Percentiles rank a stretch among this genome's conserved stretches.
phyloP scores from a whole-genome alignment of 163 green algal genomes.

The Chloroidium sp. region DNA sequence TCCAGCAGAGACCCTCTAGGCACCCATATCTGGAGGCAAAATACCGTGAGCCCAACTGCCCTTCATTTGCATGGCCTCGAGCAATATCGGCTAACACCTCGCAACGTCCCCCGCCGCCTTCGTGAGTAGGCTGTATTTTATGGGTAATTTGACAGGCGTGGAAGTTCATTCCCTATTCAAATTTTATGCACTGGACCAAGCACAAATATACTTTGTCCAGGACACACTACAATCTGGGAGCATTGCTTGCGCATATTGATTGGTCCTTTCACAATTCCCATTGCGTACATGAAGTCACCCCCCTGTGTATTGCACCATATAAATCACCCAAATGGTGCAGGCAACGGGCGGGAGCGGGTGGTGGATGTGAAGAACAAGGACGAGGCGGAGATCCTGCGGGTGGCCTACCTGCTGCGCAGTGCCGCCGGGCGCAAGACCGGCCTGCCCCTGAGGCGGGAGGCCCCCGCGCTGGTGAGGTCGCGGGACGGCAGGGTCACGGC shows the following conservation, averaged over 20 bases:
- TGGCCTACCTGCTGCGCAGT: conserved; percentile 23
- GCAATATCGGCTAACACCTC: too few relatives aligned
- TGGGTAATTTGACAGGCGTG: too few relatives aligned
- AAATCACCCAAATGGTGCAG: conserved; percentile 4
- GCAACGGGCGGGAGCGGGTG: conserved; percentile 13
- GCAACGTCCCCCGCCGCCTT: too few relatives aligned
- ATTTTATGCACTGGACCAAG: too few relatives aligned
- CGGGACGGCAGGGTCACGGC: background rate
- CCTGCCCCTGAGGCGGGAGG: background rate
- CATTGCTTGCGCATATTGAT: too few relatives aligned
- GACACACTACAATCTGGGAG: too few relatives aligned
- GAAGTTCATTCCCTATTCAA: too few relatives aligned
- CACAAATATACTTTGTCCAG: too few relatives aligned
- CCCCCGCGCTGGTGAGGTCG: background rate
- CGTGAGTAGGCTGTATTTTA: too few relatives aligned
- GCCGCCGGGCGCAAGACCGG: conserved; percentile 20
- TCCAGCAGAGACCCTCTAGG: conserved; percentile 4
- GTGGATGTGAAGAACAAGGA: conserved; percentile 27
- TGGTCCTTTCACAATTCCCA: too few relatives aligned
- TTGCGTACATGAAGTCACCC: too few relatives aligned
- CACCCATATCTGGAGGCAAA: conserved; percentile 19
- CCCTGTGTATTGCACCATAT: background rate
- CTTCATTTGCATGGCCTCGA: too few relatives aligned
- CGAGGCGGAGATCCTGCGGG: conserved; percentile 24
- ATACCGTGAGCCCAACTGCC: conserved; percentile 14